Evolutionary conservation across 805 yeast species (phyloP), one percentile per base, ranked within the genome.

Genomic region (Lipomyces mesembrius): DNA sequence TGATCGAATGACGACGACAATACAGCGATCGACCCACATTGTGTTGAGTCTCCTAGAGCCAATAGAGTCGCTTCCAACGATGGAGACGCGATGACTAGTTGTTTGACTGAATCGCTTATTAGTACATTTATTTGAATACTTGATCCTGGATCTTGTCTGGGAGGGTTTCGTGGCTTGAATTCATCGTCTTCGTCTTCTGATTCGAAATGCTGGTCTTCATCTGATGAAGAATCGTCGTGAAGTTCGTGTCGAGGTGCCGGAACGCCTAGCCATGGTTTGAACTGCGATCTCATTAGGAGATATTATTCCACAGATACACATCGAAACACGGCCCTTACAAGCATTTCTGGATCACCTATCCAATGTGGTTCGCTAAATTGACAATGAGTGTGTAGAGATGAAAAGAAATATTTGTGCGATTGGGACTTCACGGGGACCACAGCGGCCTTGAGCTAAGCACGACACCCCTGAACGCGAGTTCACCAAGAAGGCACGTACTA

Each of bases 261-360:
- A 29, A 66, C 68, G 14, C 79, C 83, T 14, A 75, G 74, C 79
- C 82, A 78, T 52, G 83, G 85, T 79, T 82, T 82, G 61, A 83
- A 78, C 81, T 79, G 49, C 43, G 22, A 43, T 17, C 22, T 43
- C 49, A 17, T 43, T 43, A 43, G 49, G n/a, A 9, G 9, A 17
- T n/a, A 17, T 5, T 7, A 43, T 8, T 43, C 8, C 49, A 43
- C 27, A 17, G 29, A 43, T 8, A n/a, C n/a, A 43, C 8, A 17
- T 43, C 14, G 20, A 11, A 14, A n/a, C 7, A 17, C 9, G 1
- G 49, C 7, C 49, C 49, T 43, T n/a, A 43, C 49, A 43, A 43
- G 22, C 49, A 43, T 43, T 17, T 43, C 6, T 17, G 49, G 22
- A 43, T 37, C n/a, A 37, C 43, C 43, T 12, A 12, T 9, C 32